These are phyloP conservation scores for Schwanniomyces pseudopolymorphus DNA, from an alignment of 805 yeast species.

Conservation along the genomic window DNA sequence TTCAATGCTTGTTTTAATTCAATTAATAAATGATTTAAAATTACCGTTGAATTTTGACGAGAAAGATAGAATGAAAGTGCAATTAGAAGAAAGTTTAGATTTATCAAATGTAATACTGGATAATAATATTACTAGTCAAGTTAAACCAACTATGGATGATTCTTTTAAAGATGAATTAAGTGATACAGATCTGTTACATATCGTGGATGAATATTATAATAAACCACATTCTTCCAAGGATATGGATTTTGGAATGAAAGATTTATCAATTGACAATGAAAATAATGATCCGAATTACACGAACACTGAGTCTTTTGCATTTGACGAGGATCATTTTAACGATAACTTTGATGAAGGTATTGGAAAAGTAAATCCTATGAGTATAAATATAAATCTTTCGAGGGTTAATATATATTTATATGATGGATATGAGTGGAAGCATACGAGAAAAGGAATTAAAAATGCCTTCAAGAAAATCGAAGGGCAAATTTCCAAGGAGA, in stretches of 20 bases:
- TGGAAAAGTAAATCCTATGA: constrained; percentile 19
- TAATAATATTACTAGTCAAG: not conserved
- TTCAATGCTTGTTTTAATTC: constrained; percentile 70
- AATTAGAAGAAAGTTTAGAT: constrained; percentile 31
- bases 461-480: constrained; percentile 68
- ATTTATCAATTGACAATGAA: not conserved
- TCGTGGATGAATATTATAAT: constrained; percentile 21
- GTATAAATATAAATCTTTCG: constrained; percentile 33
- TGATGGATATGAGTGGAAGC: constrained; percentile 94
- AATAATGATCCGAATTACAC: not conserved
- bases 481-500: constrained; percentile 38
- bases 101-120: constrained; percentile 25
- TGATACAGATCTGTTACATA: constrained; percentile 1
- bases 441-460: constrained; percentile 65
- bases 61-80: constrained; percentile 55
- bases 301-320: constrained; percentile 9
- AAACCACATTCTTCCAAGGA: not conserved
- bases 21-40: constrained; percentile 68
- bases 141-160: not conserved
- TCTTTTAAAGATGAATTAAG: not conserved
- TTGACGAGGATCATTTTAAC: constrained; percentile 28
- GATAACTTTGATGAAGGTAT: not conserved
- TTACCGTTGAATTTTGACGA: constrained; percentile 61
- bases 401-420: constrained; percentile 51
- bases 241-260: not conserved